Conservation (phyloP, 805 yeast genomes). For the Yamadazyma olivae region DNA sequence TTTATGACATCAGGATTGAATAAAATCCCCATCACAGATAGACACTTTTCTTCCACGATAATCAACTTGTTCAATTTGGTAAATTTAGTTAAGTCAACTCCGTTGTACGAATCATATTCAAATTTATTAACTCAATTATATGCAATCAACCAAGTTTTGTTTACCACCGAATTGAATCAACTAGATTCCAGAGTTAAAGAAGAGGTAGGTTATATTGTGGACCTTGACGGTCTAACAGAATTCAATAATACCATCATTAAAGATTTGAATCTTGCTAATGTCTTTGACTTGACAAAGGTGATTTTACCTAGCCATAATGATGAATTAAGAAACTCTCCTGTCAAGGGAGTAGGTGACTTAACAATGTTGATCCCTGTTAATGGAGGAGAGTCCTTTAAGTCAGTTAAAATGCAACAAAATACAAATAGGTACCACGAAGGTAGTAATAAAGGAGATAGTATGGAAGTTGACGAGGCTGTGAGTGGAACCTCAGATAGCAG, state of each 20-base stretch:
- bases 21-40: constrained; percentile 33
- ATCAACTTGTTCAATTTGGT: constrained; percentile 29
- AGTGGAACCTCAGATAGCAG: too few relatives aligned
- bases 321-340: constrained; percentile 1
- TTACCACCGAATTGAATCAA: constrained; percentile 22
- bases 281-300: constrained; percentile 32
- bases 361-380: constrained; percentile 13
- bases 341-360: constrained; percentile 3
- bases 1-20: constrained; percentile 25
- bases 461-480: constrained; percentile 49
- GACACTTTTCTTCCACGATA: constrained; percentile 22
- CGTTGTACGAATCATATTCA: constrained; percentile 20
- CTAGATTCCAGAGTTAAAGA: constrained; percentile 21
- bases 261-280: constrained; percentile 14
- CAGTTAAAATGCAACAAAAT: background rate
- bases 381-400: constrained; percentile 4
- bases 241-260: constrained; percentile 9
- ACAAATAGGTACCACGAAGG: too few relatives aligned
- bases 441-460: constrained; percentile 44
- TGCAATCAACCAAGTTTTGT: constrained; percentile 25
- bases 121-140: constrained; percentile 25
- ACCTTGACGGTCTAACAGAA: constrained; percentile 22
- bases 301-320: constrained; percentile 12
- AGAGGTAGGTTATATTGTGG: constrained; percentile 32
- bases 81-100: constrained; percentile 29